These are phyloP conservation scores for Arabidopsis hybrid DNA, from an alignment of 441 rosid species.

Conservation along the genomic window DNA sequence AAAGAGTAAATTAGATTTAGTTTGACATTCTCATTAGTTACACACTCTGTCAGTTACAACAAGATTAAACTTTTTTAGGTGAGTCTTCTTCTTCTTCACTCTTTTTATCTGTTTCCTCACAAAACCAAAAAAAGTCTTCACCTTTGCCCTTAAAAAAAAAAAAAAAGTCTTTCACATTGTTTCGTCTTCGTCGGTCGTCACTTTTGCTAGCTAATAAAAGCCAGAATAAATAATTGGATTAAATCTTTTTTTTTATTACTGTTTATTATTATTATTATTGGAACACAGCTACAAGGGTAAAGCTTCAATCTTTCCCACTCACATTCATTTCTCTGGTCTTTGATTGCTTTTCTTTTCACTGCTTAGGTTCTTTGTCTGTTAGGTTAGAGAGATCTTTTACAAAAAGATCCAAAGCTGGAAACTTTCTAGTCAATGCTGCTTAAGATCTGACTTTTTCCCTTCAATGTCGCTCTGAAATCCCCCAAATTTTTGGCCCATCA, in stretches of 20 bases:
- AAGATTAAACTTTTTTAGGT: constrained; percentile 2
- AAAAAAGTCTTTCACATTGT: constrained; percentile 33
- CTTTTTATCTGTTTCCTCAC: not conserved
- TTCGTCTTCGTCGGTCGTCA: constrained; percentile 46
- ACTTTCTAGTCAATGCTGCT: constrained; percentile 42
- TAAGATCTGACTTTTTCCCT: constrained; percentile 41
- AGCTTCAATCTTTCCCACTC: constrained; percentile 46
- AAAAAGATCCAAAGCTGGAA: constrained; percentile 36
- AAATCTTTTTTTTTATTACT: constrained; percentile 26
- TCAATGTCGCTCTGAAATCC: constrained; percentile 54
- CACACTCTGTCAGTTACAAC: constrained; percentile 37
- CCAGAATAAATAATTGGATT: constrained; percentile 40
- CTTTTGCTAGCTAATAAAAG: constrained; percentile 44
- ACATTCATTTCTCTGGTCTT: constrained; percentile 35
- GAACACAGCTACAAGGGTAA: constrained; percentile 38
- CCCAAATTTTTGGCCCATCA: constrained; percentile 50
- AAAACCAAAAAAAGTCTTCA: constrained; percentile 25
- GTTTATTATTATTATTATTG: constrained; percentile 18
- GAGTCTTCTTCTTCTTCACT: not conserved
- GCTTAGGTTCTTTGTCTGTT: constrained; percentile 31
- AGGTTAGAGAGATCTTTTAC: constrained; percentile 40
- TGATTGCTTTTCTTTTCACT: constrained; percentile 15
- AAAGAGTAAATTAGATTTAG: constrained; percentile 33
- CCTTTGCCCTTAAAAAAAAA: not conserved
- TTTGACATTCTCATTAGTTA: constrained; percentile 35